Base-by-base conservation (phyloP, 139 green algal genomes). In the Limnomonas spitsbergensis region DNA sequence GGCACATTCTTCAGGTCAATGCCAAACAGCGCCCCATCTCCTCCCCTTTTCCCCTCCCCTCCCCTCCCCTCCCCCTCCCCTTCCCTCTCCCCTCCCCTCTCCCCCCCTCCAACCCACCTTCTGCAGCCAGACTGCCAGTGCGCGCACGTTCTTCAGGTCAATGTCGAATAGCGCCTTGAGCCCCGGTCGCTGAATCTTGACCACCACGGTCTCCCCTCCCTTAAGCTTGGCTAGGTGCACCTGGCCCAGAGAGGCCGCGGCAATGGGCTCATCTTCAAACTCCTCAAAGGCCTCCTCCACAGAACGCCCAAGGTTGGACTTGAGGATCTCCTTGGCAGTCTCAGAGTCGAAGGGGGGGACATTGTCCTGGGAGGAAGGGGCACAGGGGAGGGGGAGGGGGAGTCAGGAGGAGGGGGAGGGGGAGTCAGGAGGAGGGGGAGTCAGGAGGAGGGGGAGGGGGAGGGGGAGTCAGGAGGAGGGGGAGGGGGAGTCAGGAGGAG, bases 101-200 rank as follows among this genome's bases (percentile, higher is more conserved):
- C 68, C 68, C 35, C 35, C 1, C 0, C 34, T 4, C 73, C 14
- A 35, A 4, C 73, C 53, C 73, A 74, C 67, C 78, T 85, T 85
- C 74, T 92, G 88, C 69, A 92, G 81, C 84, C 87, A 91, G 70
- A 89, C 83, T 1, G 87, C 87, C 40, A 87, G 75, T 70, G 81
- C 80, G 7, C 73, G 87, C 29, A 99, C 87, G 84, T 99, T 98
- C 86, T 98, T 97, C 88, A 85, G 77, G 77, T 88, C 83, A 66
- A 88, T 85, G 77, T 88, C 83, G 69, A 88, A 98, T 35, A 98
- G 90, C 78, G 92, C 86, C 84, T 94, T 94, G n/a, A 99, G 89
- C 31, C 93, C 95, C 0, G 96, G 96, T 26, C 96, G 92, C 90
- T 99, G 96, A 70, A 99, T 93, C 85, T 99, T 99, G 14, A 99